Base-by-base conservation (phyloP, 768 basidiomycete genomes). In the Lentinula raphanica region DNA sequence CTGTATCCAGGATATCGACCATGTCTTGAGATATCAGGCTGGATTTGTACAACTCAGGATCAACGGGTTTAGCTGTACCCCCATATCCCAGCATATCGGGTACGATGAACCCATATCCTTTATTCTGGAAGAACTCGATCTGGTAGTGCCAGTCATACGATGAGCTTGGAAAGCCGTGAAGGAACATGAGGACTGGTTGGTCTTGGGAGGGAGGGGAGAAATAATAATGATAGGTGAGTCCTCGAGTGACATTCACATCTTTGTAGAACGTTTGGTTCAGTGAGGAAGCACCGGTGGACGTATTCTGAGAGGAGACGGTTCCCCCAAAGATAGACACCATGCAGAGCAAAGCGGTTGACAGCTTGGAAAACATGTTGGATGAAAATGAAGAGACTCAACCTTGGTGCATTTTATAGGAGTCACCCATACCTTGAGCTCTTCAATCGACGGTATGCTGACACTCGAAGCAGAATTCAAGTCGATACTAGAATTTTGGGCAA, bases 61-160 rank as follows among this genome's bases (percentile, higher is more conserved):
- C 65, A 12, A 48, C 45, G 23, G 66, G 66, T 48, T 59, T 65
- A 49, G 55, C 54, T 69, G 74, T 49, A n/a, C 65, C 72, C 12
- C 78, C 79, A 32, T 69, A 73, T 6, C 80, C 80, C 15, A 81
- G 71, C 62, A 79, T 71, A 63, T 81, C 79, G 0, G 79, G 80
- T 8, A 71, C 74, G 49, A 82, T 64, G 13, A 80, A 31, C 15
- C 77, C 76, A 45, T 74, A 78, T 23, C 79, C 80, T 58, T 66
- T 65, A 32, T 67, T 63, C 42, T 68, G 42, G 15, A 45, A 46
- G 9, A 35, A 19, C 35, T 7, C 21, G 35, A 77, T 69, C 50
- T 78, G 74, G 32, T 69, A 63, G 44, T 70, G 69, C 80, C 80
- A 81, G 57, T 75, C 76, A 40, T 71, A 63, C 8, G 76, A 72